These are phyloP conservation scores for Galeopsis tetrahit DNA, from an alignment of 257 asterid genomes.

Conservation along the genomic window DNA sequence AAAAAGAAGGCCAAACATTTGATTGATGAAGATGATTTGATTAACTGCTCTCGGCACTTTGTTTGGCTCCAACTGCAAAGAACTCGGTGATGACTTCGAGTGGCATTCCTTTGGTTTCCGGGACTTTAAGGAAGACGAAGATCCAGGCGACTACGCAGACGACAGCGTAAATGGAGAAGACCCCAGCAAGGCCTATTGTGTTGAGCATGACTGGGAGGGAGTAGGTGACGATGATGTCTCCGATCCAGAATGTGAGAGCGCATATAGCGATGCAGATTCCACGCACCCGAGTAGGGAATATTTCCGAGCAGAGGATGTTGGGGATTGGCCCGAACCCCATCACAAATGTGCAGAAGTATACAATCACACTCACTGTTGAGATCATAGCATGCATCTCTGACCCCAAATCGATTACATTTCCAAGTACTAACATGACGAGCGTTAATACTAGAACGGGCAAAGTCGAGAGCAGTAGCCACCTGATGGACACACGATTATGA, in stretches of 20 bases:
- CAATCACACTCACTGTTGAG: conserved; percentile 77
- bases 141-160: conserved; percentile 74
- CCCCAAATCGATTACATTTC: conserved; percentile 66
- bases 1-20: neutral
- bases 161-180: conserved; percentile 73
- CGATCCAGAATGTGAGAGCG: conserved; percentile 85
- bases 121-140: conserved; percentile 80
- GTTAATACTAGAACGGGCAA: conserved; percentile 70
- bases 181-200: conserved; percentile 75
- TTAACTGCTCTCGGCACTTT: conserved; percentile 35
- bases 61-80: conserved; percentile 85
- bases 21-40: conserved; percentile 14
- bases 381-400: conserved; percentile 60
- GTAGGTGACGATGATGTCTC: conserved; percentile 86
- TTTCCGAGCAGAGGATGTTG: conserved; percentile 95
- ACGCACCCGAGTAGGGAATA: conserved; percentile 92
- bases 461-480: conserved; percentile 84
- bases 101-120: conserved; percentile 96
- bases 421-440: conserved; percentile 65
- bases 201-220: conserved; percentile 75
- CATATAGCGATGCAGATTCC: conserved; percentile 96
- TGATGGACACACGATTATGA: conserved; percentile 27
- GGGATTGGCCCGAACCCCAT: conserved; percentile 97
- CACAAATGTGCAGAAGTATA: conserved; percentile 90
- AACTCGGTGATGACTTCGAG: conserved; percentile 91